Conservation (phyloP, 805 yeast species). For the Tetrapisispora iriomotensis region DNA sequence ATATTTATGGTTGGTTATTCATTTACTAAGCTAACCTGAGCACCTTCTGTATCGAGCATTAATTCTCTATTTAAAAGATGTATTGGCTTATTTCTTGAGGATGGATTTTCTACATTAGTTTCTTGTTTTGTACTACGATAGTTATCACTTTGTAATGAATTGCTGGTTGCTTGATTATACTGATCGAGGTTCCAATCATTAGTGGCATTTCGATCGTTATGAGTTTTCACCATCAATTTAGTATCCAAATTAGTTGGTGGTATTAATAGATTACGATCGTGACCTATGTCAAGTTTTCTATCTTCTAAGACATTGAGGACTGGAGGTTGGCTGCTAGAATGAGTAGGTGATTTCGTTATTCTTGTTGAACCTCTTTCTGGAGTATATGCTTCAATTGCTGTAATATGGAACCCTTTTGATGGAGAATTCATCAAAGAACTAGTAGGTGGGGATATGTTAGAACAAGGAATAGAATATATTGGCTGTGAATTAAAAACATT, state of each 20-base stretch:
- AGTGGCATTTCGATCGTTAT: slow-evolving; percentile 43
- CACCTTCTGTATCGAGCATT: slow-evolving; percentile 24
- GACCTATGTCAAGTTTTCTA: background rate
- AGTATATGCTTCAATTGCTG: slow-evolving; percentile 54
- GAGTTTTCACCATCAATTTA: background rate
- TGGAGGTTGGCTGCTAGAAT: background rate
- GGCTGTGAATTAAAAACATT: background rate
- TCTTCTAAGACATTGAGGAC: background rate
- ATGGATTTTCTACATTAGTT: background rate
- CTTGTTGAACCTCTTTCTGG: slow-evolving; percentile 44
- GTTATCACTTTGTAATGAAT: no score
- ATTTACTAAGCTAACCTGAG: no score
- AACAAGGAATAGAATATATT: background rate
- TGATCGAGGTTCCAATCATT: slow-evolving; percentile 92
- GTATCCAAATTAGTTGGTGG: slow-evolving; percentile 1
- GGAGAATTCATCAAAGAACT: slow-evolving; percentile 28
- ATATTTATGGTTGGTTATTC: no score
- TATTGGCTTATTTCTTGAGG: background rate
- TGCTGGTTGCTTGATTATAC: slow-evolving; percentile 39
- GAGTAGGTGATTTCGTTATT: slow-evolving; percentile 12
- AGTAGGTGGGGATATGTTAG: slow-evolving; percentile 14
- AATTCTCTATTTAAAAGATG: slow-evolving; percentile 11
- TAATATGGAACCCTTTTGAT: slow-evolving; percentile 36
- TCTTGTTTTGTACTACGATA: no score
- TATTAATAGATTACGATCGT: background rate